Evolutionary conservation across 1,139 yeast species (phyloP).

Genomic region (Saccharomyces hybrid): DNA sequence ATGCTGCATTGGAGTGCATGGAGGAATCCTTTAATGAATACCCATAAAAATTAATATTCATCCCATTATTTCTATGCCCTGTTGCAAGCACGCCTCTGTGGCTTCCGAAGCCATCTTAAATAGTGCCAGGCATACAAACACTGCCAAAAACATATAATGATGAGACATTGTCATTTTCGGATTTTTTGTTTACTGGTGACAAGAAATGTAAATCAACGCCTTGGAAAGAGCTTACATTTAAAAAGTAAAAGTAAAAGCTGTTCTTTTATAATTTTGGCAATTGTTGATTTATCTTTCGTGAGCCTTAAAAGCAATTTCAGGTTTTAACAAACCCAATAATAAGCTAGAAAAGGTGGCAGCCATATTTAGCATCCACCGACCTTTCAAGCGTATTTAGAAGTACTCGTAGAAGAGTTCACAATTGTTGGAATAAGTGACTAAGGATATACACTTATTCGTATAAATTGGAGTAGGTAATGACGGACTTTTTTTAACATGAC

Average conservation of each 20-base stretch:
- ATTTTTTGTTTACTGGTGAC: background rate
- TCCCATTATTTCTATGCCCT: background rate
- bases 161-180: background rate
- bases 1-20: too few species aligned
- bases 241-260: background rate
- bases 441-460: too few species aligned
- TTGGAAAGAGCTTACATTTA: background rate
- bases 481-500: too few species aligned
- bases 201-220: background rate
- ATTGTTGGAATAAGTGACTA: too few species aligned
- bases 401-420: background rate
- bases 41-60: too few species aligned
- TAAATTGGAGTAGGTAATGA: too few species aligned
- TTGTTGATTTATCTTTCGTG: background rate
- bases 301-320: background rate
- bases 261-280: background rate
- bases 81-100: background rate
- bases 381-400: background rate
- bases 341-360: background rate
- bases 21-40: too few species aligned
- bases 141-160: background rate
- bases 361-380: background rate
- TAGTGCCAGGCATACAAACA: background rate
- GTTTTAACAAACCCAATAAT: background rate
- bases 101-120: background rate